Evolutionary conservation across 2,329 filamentous ascomycete genomes (phyloP).

Genomic region (Hypoxylon sp.): DNA sequence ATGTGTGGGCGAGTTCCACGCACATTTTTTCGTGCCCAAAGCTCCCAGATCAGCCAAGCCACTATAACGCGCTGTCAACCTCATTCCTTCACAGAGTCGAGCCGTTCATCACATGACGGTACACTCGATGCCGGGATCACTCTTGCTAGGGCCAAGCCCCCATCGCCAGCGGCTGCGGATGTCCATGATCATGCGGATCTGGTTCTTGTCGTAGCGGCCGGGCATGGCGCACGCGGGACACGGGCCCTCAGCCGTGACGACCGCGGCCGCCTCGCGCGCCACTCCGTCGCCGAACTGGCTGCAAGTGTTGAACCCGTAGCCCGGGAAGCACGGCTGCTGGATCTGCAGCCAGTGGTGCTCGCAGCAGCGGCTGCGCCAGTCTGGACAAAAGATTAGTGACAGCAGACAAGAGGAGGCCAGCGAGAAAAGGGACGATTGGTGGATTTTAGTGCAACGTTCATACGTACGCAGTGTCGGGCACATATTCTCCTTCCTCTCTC

Average conservation of each 20-base stretch:
- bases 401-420: no score
- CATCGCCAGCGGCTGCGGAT: slow-evolving; percentile 60
- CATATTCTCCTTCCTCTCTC: slow-evolving; percentile 14
- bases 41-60: not conserved
- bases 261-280: slow-evolving; percentile 53
- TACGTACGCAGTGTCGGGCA: slow-evolving; percentile 32
- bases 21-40: not conserved
- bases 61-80: no score
- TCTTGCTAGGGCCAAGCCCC: slow-evolving; percentile 58
- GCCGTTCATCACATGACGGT: slow-evolving; percentile 52
- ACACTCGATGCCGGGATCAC: slow-evolving; percentile 56
- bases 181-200: slow-evolving; percentile 58
- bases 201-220: slow-evolving; percentile 62
- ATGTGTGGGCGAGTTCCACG: not conserved
- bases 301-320: slow-evolving; percentile 64
- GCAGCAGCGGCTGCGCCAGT: slow-evolving; percentile 63
- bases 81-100: no score
- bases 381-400: slow-evolving; percentile 41
- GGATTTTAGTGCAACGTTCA: no score
- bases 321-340: slow-evolving; percentile 59
- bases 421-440: not conserved
- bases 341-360: slow-evolving; percentile 65
- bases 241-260: slow-evolving; percentile 47
- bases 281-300: slow-evolving; percentile 55
- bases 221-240: slow-evolving; percentile 56